Conservation (phyloP, 148 eudicot genomes). For the Limonium bicolor region DNA sequence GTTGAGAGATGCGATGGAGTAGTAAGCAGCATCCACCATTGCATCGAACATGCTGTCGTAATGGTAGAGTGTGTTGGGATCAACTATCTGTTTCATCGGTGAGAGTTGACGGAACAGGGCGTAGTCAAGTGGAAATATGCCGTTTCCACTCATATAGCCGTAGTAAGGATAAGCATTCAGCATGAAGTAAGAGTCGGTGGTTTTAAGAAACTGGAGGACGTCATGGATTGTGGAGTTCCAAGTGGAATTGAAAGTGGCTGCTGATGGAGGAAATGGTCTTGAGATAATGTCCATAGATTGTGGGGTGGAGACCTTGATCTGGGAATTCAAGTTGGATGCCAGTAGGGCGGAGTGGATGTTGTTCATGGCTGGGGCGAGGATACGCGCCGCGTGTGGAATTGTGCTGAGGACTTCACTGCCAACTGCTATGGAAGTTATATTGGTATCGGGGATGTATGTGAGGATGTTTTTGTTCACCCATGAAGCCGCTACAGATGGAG, state of each 20-base stretch:
- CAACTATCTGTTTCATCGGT: slow-evolving; percentile 74
- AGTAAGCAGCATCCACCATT: slow-evolving; percentile 85
- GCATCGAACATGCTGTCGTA: slow-evolving; percentile 95
- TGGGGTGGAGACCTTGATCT: slow-evolving; percentile 77
- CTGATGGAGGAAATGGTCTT: slow-evolving; percentile 79
- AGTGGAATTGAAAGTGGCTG: slow-evolving; percentile 63
- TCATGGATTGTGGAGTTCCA: slow-evolving; percentile 65
- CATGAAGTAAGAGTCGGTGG: slow-evolving; percentile 75
- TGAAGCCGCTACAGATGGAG: slow-evolving; percentile 65
- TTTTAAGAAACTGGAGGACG: slow-evolving; percentile 64
- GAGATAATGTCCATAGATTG: slow-evolving; percentile 66
- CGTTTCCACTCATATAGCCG: slow-evolving; percentile 51
- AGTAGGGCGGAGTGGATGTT: slow-evolving; percentile 71
- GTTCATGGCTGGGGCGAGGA: slow-evolving; percentile 69
- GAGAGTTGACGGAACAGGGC: slow-evolving; percentile 62
- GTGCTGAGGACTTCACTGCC: slow-evolving; percentile 70
- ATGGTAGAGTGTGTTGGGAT: slow-evolving; percentile 75
- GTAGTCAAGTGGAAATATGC: slow-evolving; percentile 83
- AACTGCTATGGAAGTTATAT: slow-evolving; percentile 69
- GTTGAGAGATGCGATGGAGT: slow-evolving; percentile 53
- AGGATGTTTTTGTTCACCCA: slow-evolving; percentile 71
- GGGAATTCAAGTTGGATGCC: slow-evolving; percentile 55
- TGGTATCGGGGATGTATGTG: slow-evolving; percentile 66
- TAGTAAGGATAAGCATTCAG: slow-evolving; percentile 83
- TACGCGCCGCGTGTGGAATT: slow-evolving; percentile 69